These are phyloP conservation scores for Nemophila menziesii DNA, from an alignment of 257 asterid species.

Conservation along the genomic window DNA sequence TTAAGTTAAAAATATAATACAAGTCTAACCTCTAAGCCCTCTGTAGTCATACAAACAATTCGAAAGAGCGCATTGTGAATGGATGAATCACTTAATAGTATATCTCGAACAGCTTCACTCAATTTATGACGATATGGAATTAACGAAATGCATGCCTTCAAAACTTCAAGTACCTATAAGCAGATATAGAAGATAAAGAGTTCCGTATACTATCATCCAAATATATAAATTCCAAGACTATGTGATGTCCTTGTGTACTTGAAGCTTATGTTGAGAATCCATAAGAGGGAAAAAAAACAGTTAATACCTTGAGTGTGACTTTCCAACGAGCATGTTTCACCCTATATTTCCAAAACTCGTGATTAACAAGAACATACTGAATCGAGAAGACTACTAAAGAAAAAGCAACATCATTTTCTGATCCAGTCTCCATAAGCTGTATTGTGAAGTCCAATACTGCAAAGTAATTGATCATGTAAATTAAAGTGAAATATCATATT, in stretches of 20 bases:
- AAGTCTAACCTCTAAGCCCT: constrained; percentile 61
- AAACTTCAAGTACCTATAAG: constrained; percentile 66
- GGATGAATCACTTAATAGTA: constrained; percentile 68
- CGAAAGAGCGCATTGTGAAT: constrained; percentile 67
- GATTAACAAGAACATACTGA: constrained; percentile 86
- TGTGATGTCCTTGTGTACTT: not conserved
- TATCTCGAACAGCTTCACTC: constrained; percentile 49
- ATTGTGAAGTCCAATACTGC: constrained; percentile 84
- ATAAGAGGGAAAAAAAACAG: constrained; percentile 7
- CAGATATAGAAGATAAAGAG: not conserved
- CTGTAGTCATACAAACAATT: constrained; percentile 68
- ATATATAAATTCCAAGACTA: not conserved
- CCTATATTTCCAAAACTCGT: constrained; percentile 78
- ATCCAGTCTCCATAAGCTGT: constrained; percentile 69
- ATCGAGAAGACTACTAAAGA: constrained; percentile 75
- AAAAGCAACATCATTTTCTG: constrained; percentile 57
- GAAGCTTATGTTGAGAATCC: not conserved
- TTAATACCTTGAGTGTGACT: constrained; percentile 72
- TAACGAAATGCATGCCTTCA: constrained; percentile 53
- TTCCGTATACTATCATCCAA: not conserved
- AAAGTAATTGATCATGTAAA: constrained; percentile 8
- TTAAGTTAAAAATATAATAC: not conserved
- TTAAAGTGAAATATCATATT: not conserved
- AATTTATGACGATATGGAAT: constrained; percentile 36
- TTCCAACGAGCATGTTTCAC: constrained; percentile 82